phyloP scores from a whole-genome alignment of 2,329 filamentous ascomycete species.

The Talaromyces sp. region DNA sequence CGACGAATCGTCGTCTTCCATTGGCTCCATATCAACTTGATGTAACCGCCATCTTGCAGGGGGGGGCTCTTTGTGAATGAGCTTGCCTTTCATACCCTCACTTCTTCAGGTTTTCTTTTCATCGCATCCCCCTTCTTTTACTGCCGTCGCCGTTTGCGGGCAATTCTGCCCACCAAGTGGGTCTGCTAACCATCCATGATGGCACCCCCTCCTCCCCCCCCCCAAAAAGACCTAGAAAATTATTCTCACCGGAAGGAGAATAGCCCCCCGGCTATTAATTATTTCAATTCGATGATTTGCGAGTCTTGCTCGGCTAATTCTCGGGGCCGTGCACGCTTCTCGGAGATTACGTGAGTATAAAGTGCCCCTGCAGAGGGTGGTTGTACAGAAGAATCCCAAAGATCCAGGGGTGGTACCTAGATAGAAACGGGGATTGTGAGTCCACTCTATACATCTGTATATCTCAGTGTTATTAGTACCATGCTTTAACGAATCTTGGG shows the following conservation, averaged over 20 bases:
- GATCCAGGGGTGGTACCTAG: background rate
- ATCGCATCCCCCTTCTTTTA: background rate
- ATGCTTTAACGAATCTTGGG: too few species aligned
- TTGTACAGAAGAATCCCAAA: background rate
- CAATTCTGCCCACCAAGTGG: background rate
- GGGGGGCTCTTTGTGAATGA: background rate
- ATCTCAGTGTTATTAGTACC: too few species aligned
- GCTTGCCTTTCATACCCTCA: too few species aligned
- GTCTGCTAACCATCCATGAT: background rate
- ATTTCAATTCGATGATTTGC: background rate
- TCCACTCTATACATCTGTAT: too few species aligned
- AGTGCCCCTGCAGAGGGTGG: background rate
- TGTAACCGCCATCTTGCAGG: conserved; percentile 1
- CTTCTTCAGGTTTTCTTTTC: background rate
- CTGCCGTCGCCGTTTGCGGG: conserved; percentile 4
- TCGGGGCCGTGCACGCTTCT: conserved; percentile 11
- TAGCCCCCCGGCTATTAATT: background rate
- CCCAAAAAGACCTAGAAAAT: background rate
- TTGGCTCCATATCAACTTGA: background rate
- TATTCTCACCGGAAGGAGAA: background rate
- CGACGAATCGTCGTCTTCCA: background rate
- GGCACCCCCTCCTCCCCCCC: too few species aligned
- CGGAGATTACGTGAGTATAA: conserved; percentile 4
- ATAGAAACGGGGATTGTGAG: too few species aligned
- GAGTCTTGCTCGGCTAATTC: conserved; percentile 5